Percentiles rank a stretch among this genome's conserved stretches.
Evolutionary conservation across 371 early-diverging fungal species (phyloP).

Genomic region (Thermomucor indicae-seudaticae): DNA sequence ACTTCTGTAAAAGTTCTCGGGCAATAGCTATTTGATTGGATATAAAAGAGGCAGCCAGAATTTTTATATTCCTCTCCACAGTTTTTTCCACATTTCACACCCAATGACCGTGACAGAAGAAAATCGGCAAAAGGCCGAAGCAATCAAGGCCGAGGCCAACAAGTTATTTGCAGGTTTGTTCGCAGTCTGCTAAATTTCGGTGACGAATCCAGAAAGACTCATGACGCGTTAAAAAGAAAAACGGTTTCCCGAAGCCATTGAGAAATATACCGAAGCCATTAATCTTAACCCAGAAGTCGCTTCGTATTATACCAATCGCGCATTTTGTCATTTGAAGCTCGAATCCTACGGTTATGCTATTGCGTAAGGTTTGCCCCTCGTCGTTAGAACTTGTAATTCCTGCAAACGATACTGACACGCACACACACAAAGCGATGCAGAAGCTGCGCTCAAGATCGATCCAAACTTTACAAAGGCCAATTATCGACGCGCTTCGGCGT

Average conservation of each 20-base stretch:
- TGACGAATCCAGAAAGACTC: neutral
- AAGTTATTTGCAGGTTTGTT: conserved; percentile 61
- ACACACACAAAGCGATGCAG: conserved; percentile 67
- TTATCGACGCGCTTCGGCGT: conserved; percentile 86
- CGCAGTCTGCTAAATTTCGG: neutral
- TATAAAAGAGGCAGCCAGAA: no score
- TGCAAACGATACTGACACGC: neutral
- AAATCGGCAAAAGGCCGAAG: conserved; percentile 50
- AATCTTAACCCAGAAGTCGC: conserved; percentile 77
- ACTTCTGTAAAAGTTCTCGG: no score
- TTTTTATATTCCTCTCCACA: no score
- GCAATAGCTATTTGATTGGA: no score
- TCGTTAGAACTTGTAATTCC: neutral
- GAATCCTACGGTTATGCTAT: conserved; percentile 93
- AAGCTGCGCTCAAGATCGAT: conserved; percentile 81
- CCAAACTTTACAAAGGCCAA: conserved; percentile 63
- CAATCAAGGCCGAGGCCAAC: conserved; percentile 77
- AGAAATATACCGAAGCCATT: conserved; percentile 82
- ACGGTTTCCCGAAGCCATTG: conserved; percentile 80
- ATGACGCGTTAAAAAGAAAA: conserved; percentile 38
- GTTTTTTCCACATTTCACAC: no score
- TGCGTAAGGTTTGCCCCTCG: conserved; percentile 34
- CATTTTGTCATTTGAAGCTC: conserved; percentile 82
- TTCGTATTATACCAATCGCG: conserved; percentile 89
- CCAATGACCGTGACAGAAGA: conserved; percentile 35